Conservation (phyloP, 1,139 yeast species). For the Hansenula sp. region DNA sequence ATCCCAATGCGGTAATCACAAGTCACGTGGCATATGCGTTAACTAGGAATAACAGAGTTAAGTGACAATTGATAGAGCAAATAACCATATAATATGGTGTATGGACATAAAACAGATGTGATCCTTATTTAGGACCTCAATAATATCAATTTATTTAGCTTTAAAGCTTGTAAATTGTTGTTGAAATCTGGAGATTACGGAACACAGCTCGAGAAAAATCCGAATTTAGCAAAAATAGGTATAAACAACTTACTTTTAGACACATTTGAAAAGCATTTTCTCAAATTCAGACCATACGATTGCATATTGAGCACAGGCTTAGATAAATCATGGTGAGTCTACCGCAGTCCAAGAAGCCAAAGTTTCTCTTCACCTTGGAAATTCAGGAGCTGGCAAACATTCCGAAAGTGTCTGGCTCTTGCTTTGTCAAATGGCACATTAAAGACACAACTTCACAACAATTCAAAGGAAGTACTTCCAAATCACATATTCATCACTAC, state of each 20-base stretch:
- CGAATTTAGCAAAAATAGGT: neutral
- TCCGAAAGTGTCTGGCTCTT: constrained; percentile 72
- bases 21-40: too few species aligned
- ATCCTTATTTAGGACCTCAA: too few species aligned
- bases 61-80: too few species aligned
- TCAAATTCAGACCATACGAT: too few species aligned
- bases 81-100: too few species aligned
- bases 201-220: neutral
- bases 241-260: too few species aligned
- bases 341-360: constrained; percentile 29
- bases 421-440: constrained; percentile 59
- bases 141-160: too few species aligned
- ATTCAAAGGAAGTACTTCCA: constrained; percentile 40
- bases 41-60: too few species aligned
- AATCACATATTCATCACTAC: constrained; percentile 42
- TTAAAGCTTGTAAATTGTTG: neutral
- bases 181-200: neutral
- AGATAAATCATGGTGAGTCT: neutral
- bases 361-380: constrained; percentile 54
- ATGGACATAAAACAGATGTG: too few species aligned
- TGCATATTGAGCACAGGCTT: too few species aligned
- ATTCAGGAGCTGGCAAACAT: constrained; percentile 73
- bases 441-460: constrained; percentile 38
- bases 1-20: too few species aligned
- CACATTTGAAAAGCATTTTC: too few species aligned